Evolutionary conservation across 768 basidiomycete species (phyloP).

Genomic region (Trametes maxima): DNA sequence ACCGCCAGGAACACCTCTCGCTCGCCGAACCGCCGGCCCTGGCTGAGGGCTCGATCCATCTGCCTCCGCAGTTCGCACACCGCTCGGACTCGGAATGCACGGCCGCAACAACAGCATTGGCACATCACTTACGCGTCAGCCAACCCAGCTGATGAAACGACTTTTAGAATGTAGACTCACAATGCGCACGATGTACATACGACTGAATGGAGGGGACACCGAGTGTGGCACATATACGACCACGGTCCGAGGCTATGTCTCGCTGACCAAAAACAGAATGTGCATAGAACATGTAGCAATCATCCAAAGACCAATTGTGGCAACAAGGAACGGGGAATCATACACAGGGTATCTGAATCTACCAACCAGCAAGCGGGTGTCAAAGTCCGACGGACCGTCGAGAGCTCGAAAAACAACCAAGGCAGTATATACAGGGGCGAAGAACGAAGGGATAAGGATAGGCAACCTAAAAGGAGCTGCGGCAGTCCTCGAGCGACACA

Average conservation of each 20-base stretch:
- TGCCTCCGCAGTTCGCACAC: background rate
- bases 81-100: background rate
- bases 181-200: too few species aligned
- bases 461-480: constrained; percentile 2
- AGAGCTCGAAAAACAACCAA: background rate
- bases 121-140: too few species aligned
- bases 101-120: too few species aligned
- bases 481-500: background rate
- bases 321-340: background rate
- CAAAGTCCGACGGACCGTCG: background rate
- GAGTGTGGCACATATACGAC: too few species aligned
- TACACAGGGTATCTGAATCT: constrained; percentile 10
- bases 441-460: constrained; percentile 22
- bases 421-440: background rate
- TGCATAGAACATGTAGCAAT: background rate
- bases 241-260: too few species aligned
- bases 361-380: constrained; percentile 4
- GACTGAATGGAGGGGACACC: too few species aligned
- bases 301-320: background rate
- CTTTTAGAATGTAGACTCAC: background rate
- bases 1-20: constrained; percentile 7
- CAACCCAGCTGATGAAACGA: too few species aligned
- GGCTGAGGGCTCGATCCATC: background rate
- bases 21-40: background rate
- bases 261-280: background rate